phyloP scores from a whole-genome alignment of 805 yeast species.

The Candida jianshihensis region DNA sequence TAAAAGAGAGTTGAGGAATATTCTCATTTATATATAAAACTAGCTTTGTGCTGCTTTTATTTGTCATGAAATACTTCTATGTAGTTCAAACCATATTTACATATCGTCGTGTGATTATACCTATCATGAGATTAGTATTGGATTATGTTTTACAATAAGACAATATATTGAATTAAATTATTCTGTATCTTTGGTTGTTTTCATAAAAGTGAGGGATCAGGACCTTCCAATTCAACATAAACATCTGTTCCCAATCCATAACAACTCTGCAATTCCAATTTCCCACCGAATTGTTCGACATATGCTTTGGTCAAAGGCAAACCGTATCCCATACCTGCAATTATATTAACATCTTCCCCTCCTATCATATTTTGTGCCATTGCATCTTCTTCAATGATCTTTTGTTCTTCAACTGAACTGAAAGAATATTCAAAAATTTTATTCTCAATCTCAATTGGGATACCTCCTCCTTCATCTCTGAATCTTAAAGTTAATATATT shows the following conservation, averaged over 20 bases:
- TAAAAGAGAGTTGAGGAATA: too few species aligned
- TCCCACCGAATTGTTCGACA: slow-evolving; percentile 67
- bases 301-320: slow-evolving; percentile 77
- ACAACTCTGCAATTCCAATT: slow-evolving; percentile 58
- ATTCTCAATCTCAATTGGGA: slow-evolving; percentile 54
- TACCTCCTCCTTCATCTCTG: slow-evolving; percentile 88
- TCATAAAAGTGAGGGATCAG: slow-evolving; percentile 15
- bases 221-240: slow-evolving; percentile 42
- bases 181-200: not conserved
- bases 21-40: too few species aligned
- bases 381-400: slow-evolving; percentile 43
- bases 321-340: slow-evolving; percentile 97
- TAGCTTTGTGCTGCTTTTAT: too few species aligned
- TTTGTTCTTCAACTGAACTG: slow-evolving; percentile 61
- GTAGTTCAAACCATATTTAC: too few species aligned
- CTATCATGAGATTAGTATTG: too few species aligned
- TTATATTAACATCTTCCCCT: slow-evolving; percentile 56
- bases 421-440: slow-evolving; percentile 83
- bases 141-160: too few species aligned
- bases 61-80: too few species aligned
- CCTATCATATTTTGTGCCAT: slow-evolving; percentile 56
- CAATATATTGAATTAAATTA: not conserved
- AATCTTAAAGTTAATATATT: slow-evolving; percentile 56
- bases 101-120: too few species aligned
- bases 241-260: slow-evolving; percentile 79